Conservation (phyloP, 352 stramenopile species). For the Pythium myriotylum region DNA sequence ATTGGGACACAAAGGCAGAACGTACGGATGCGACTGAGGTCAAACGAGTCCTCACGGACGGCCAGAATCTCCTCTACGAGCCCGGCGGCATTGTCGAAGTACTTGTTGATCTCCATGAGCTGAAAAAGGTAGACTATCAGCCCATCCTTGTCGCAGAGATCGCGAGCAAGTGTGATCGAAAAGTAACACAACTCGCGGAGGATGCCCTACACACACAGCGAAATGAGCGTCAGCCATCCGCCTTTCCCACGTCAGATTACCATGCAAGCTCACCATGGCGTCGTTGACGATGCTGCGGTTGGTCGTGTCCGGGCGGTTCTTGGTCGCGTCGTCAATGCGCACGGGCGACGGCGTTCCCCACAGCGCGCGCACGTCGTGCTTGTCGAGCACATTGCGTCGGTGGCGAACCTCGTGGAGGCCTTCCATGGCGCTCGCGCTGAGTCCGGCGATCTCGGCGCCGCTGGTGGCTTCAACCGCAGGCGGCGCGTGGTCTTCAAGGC, state of each 20-base stretch:
- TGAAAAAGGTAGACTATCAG: constrained; percentile 95
- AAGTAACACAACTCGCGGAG: constrained; percentile 86
- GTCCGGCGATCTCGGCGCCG: not conserved
- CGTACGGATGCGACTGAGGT: constrained; percentile 80
- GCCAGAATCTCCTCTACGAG: constrained; percentile 94
- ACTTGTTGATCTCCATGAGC: constrained; percentile 85
- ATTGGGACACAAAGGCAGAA: constrained; percentile 13
- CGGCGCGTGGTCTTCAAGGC: constrained; percentile 48
- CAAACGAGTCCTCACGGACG: constrained; percentile 77
- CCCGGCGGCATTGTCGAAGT: constrained; percentile 90
- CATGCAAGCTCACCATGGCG: constrained; percentile 46
- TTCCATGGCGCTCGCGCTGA: constrained; percentile 3
- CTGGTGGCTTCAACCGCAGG: not conserved
- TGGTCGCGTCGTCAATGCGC: constrained; percentile 32
- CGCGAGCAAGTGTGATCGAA: constrained; percentile 58
- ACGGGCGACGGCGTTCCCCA: constrained; percentile 50
- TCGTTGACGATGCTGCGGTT: constrained; percentile 68
- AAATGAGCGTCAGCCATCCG: too few relatives aligned
- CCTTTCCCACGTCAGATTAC: too few relatives aligned
- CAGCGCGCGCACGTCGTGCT: constrained; percentile 57
- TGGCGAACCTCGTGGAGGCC: constrained; percentile 24
- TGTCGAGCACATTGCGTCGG: constrained; percentile 31
- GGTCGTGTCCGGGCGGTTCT: constrained; percentile 50
- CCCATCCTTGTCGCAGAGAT: constrained; percentile 80
- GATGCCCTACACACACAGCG: constrained; percentile 51